Conservation (phyloP, 2,329 filamentous ascomycete genomes). For the Aureobasidium sp. region DNA sequence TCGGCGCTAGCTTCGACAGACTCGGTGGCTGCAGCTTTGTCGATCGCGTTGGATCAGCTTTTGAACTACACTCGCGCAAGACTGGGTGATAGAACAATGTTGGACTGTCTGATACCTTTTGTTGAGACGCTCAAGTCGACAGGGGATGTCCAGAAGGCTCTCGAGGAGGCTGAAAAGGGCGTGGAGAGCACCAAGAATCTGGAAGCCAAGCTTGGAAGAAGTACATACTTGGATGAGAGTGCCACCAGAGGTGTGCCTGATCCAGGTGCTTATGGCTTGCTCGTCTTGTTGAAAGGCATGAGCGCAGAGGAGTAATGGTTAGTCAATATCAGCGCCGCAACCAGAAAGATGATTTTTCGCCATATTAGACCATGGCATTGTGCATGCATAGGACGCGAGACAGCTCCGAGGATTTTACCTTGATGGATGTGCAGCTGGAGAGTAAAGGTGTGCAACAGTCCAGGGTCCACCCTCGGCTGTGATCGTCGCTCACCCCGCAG, state of each 20-base stretch:
- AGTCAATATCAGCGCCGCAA: background rate
- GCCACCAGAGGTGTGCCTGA: slow-evolving; percentile 32
- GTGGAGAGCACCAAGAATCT: slow-evolving; percentile 31
- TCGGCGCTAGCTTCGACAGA: slow-evolving; percentile 23
- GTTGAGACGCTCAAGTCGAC: slow-evolving; percentile 24
- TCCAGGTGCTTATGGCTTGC: slow-evolving; percentile 32
- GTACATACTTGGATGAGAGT: slow-evolving; percentile 32
- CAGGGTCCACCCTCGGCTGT: slow-evolving; percentile 4
- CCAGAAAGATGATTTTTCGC: too few relatives aligned
- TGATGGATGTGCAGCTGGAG: background rate
- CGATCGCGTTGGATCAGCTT: slow-evolving; percentile 25
- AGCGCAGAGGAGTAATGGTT: too few relatives aligned
- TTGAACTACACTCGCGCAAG: slow-evolving; percentile 30
- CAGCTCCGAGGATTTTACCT: too few relatives aligned
- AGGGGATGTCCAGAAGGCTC: slow-evolving; percentile 22
- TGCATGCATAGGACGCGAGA: too few relatives aligned
- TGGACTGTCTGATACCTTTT: slow-evolving; percentile 33
- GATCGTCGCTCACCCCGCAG: slow-evolving; percentile 9
- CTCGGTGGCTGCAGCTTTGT: slow-evolving; percentile 23
- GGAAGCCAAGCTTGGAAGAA: slow-evolving; percentile 30
- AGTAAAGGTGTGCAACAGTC: too few relatives aligned
- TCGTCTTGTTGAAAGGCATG: slow-evolving; percentile 31
- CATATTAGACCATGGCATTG: too few relatives aligned
- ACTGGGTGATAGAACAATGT: slow-evolving; percentile 31
- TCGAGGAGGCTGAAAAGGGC: slow-evolving; percentile 24